Base-by-base conservation (phyloP, 1,139 yeast species). In the Blastobotrys proliferans region DNA sequence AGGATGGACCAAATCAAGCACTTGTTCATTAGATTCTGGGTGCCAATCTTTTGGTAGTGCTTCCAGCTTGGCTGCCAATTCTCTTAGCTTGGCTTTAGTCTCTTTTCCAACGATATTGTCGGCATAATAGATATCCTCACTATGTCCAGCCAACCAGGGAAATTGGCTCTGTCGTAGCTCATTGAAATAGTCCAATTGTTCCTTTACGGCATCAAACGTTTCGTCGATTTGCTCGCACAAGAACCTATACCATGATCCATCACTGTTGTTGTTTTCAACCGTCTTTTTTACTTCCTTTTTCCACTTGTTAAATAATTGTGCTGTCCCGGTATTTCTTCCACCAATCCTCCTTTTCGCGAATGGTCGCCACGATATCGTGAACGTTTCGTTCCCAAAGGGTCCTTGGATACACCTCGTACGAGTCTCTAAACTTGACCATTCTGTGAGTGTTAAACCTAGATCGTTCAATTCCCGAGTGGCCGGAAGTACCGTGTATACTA, bases 1-100 rank as follows among this genome's bases (percentile, higher is more conserved):
- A 6, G 75, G 75, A 49, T 71, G 74, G 4, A 70, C 71, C 28
- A 70, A 56, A 51, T 70, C 73, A 21, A 69, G 53, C 1, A 71
- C 73, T 41, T 62, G 62, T 13, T 66, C 54, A 33, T 47, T 37
- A n/a, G 52, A 48, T 0, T 36, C 38, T 14, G 52, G 74, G 47
- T 69, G 74, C 54, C 65, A 69, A 49, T 70, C 74, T 2, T 4
- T 4, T 18, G 11, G 17, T 2, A 17, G 26, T 3, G 2, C 9
- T 17, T 16, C 26, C 11, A 17, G 13, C 9, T 14, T 11, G 4
- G 3, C 5, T 5, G 18, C 33, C 17, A 36, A 18, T 18, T 20
- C 27, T 19, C n/a, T 5, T 3, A 36, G 11, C 19, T 27, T 18
- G 11, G 5, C 8, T 18, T 36, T 36, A 13, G 31, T 22, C 2